phyloP scores from a whole-genome alignment of 225 moss, liverwort and hornwort species.

The Bryum argenteum region DNA sequence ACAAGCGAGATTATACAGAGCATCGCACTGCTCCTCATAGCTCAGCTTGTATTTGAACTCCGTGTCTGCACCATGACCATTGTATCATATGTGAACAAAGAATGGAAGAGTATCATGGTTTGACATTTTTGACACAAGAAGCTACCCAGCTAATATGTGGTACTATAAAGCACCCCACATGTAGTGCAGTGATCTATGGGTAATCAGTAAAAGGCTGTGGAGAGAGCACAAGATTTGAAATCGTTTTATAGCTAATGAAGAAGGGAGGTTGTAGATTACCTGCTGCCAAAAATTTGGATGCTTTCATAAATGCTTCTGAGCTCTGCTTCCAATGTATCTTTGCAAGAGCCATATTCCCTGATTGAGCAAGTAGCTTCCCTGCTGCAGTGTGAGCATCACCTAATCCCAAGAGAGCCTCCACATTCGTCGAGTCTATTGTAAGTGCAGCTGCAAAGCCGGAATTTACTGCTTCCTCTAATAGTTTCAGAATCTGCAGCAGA shows the following conservation, averaged over 20 bases:
- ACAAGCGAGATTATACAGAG: constrained; percentile 80
- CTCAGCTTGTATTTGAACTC: constrained; percentile 54
- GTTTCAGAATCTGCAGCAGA: constrained; percentile 52
- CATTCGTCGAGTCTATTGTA: constrained; percentile 63
- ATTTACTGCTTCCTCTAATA: constrained; percentile 60
- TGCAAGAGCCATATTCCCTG: constrained; percentile 32
- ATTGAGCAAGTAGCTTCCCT: constrained; percentile 60
- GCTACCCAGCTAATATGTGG: too few species aligned
- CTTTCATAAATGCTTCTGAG: constrained; percentile 53
- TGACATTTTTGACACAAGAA: too few species aligned
- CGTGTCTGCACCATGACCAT: constrained; percentile 37
- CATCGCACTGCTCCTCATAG: constrained; percentile 80
- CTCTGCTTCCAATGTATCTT: constrained; percentile 62
- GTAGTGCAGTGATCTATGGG: background rate
- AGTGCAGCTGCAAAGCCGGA: constrained; percentile 70
- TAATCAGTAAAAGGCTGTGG: background rate
- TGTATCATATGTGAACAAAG: too few species aligned
- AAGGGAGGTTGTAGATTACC: constrained; percentile 31
- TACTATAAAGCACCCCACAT: background rate
- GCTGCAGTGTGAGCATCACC: constrained; percentile 78
- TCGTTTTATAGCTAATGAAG: background rate
- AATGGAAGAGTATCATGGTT: too few species aligned
- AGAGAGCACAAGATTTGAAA: background rate
- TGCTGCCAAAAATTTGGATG: constrained; percentile 60
- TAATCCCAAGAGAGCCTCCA: constrained; percentile 70